Evolutionary conservation across 2,329 filamentous ascomycete genomes (phyloP), one percentile per base, ranked within the genome.

Genomic region (Uncinocarpus reesii): DNA sequence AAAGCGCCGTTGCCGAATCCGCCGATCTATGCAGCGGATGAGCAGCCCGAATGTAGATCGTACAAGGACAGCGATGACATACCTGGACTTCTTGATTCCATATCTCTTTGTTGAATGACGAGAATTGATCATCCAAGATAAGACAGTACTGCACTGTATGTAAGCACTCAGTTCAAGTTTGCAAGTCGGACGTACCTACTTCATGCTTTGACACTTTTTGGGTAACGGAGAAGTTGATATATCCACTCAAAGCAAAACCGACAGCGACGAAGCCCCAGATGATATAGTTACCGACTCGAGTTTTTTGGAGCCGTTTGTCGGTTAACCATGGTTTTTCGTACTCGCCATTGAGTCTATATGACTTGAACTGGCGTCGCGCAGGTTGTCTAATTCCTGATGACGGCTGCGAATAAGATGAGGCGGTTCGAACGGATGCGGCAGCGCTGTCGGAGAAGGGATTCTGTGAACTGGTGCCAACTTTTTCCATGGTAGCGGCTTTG

Each of bases 61-160:
- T 21, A 37, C 60, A 60, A 52, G 60, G 67, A 42, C n/a, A n/a
- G n/a, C n/a, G 61, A 61, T 15, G 42, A 37, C 63, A 63, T 44
- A 70, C 60, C 57, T 73, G 67, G 24, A 74, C 67, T 55, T 76
- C 72, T 49, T 71, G 67, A 7, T 66, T 67, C 74, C 74, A 77
- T n/a, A 72, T 56, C 35, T 60, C 56, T 10, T 60, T 60, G 58
- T 74, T 62, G 36, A 76, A 61, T 1, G 60, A 62, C 13, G 63
- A 61, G 58, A 77, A 78, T 53, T 71, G 58, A 51, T 78, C 74
- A 42, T 72, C 67, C 34, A 73, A 63, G 4, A 77, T 60, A n/a
- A 71, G 61, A 56, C 74, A 77, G 59, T 75, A 74, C 62, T 74
- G 43, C n/a, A 23, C 29, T n/a, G 41, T 24, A 26, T 11, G 41